A percentile compares a stretch with the other conserved stretches of the same genome.
phyloP scores from a whole-genome alignment of 2,329 filamentous ascomycete genomes.

The Botrytis porri region DNA sequence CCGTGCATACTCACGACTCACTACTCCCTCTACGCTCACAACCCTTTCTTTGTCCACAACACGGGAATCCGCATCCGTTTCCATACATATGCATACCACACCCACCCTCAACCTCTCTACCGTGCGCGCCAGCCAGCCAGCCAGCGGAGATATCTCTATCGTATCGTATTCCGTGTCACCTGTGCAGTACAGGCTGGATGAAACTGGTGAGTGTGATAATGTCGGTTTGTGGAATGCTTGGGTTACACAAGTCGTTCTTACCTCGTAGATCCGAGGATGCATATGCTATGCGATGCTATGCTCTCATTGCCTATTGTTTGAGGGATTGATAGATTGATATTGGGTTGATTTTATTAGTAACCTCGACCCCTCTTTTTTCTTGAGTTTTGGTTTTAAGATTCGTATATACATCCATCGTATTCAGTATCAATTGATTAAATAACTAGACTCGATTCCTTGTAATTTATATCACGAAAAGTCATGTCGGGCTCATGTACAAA shows the following conservation, averaged over 20 bases:
- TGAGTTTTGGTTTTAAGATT: neutral
- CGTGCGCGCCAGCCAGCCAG: no score
- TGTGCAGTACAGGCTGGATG: neutral
- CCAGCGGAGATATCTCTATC: neutral
- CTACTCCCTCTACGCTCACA: no score
- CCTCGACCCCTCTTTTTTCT: neutral
- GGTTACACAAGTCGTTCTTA: neutral
- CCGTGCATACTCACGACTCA: no score
- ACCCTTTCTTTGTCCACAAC: neutral
- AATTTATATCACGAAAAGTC: neutral
- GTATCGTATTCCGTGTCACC: neutral
- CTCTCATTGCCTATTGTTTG: neutral
- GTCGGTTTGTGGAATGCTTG: neutral
- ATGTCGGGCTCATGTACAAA: neutral
- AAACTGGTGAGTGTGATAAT: neutral
- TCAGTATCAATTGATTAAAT: neutral
- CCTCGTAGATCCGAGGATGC: neutral
- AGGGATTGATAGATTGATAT: neutral
- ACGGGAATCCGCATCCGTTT: neutral
- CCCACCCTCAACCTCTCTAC: neutral
- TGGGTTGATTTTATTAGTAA: neutral
- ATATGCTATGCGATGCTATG: neutral
- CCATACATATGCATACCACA: neutral
- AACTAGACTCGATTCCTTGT: neutral
- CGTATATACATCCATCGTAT: neutral